A percentile compares a stretch with the other conserved stretches of the same genome.
These are phyloP conservation scores for Solanum hybrid DNA, from an alignment of 305 asterid genomes.

Conservation along the genomic window DNA sequence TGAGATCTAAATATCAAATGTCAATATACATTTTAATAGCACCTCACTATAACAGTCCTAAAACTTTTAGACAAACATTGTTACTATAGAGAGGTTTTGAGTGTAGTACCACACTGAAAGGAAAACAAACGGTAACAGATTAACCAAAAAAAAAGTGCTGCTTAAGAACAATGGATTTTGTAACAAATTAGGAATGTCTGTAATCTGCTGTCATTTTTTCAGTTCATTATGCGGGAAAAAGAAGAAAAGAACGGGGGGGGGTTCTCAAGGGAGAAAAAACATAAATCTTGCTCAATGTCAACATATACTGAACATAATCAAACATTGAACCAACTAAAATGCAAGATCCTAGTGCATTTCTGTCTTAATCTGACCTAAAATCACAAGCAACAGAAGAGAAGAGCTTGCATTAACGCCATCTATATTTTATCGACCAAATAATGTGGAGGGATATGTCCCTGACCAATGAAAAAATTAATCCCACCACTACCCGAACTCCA, in stretches of 20 bases:
- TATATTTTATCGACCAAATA: not conserved
- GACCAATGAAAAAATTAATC: not conserved
- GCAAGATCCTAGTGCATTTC: not conserved
- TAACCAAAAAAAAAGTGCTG: not conserved
- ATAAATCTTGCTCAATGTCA: not conserved
- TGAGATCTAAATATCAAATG: not conserved
- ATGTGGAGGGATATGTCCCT: not conserved
- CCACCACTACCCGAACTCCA: not conserved
- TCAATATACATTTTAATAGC: not conserved
- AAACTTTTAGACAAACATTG: not conserved
- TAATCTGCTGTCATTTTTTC: not conserved
- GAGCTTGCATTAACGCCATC: not conserved
- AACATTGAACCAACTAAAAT: not conserved
- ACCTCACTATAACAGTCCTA: not conserved
- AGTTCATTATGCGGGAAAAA: not conserved
- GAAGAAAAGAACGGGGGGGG: not conserved
- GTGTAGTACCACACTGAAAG: not conserved
- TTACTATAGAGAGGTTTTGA: not conserved
- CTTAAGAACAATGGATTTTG: not conserved
- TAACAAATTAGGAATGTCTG: not conserved
- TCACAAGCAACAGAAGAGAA: not conserved
- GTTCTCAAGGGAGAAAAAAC: not conserved
- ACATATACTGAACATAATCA: not conserved
- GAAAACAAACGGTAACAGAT: not conserved
- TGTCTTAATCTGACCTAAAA: not conserved